Evolutionary conservation across 768 basidiomycete species (phyloP).

Genomic region (Auriscalpium microsporum): DNA sequence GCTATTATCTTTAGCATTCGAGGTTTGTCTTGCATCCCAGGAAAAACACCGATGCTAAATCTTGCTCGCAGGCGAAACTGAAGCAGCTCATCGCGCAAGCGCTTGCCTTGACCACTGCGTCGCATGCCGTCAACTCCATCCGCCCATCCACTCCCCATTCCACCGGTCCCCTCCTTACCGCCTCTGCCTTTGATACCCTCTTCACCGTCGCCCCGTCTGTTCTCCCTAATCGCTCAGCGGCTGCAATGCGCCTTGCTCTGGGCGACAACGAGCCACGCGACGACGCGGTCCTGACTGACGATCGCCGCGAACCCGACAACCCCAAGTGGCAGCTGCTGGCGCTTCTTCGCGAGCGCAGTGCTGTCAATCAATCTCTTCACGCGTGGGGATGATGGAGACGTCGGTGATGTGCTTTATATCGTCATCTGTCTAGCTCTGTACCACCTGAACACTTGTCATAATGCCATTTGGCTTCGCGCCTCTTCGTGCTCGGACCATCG

Average conservation of each 20-base stretch:
- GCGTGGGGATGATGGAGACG: not conserved
- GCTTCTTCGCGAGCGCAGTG: slow-evolving; percentile 63
- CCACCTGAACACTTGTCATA: too few species aligned
- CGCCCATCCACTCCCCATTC: slow-evolving; percentile 41
- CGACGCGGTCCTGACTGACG: slow-evolving; percentile 49
- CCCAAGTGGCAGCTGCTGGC: slow-evolving; percentile 74
- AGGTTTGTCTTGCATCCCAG: slow-evolving; percentile 34
- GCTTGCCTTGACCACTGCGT: slow-evolving; percentile 65
- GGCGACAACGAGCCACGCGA: slow-evolving; percentile 50
- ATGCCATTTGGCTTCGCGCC: too few species aligned
- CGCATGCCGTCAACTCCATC: slow-evolving; percentile 71
- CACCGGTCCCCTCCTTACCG: slow-evolving; percentile 40
- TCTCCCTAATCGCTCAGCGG: slow-evolving; percentile 71
- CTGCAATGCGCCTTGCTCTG: slow-evolving; percentile 60
- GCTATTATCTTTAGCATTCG: slow-evolving; percentile 69
- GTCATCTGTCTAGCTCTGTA: not conserved
- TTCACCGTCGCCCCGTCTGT: slow-evolving; percentile 71
- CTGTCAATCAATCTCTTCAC: slow-evolving; percentile 35
- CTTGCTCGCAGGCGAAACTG: slow-evolving; percentile 52
- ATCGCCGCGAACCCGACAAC: slow-evolving; percentile 48
- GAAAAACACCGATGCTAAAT: not conserved
- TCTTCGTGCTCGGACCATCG: too few species aligned
- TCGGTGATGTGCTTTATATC: not conserved
- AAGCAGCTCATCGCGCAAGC: slow-evolving; percentile 81
- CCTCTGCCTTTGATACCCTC: slow-evolving; percentile 66